These are phyloP conservation scores for Puccinia brachypodii DNA, from an alignment of 1,284 basidiomycete genomes.

Conservation along the genomic window DNA sequence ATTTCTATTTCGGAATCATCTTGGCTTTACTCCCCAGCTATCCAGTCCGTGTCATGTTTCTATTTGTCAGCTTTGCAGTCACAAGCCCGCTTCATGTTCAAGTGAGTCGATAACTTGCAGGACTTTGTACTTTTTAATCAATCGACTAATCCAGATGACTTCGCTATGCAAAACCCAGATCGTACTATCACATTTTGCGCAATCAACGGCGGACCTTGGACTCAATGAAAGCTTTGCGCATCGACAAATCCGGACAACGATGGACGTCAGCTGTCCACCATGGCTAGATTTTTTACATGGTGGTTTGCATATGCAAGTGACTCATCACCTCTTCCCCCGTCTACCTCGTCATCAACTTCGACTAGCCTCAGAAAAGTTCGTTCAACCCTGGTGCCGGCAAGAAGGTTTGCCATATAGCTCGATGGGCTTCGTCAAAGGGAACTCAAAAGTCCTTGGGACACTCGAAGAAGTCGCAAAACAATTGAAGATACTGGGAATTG, in stretches of 20 bases:
- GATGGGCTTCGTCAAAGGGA: constrained; percentile 83
- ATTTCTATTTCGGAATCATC: constrained; percentile 71
- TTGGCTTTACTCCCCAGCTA: constrained; percentile 70
- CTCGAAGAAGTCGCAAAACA: constrained; percentile 78
- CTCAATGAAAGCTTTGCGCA: constrained; percentile 86
- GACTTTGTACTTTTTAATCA: background rate
- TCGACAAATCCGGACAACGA: constrained; percentile 91
- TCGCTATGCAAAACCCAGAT: constrained; percentile 66
- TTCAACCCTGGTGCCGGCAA: constrained; percentile 64
- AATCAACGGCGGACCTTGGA: constrained; percentile 88
- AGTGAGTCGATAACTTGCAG: constrained; percentile 56
- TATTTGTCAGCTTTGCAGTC: constrained; percentile 74
- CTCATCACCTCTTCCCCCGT: constrained; percentile 94
- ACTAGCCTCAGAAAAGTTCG: constrained; percentile 76
- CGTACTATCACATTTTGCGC: constrained; percentile 94
- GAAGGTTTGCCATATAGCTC: constrained; percentile 84
- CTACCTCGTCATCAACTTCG: constrained; percentile 90
- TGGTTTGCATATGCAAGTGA: constrained; percentile 89
- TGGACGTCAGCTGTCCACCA: constrained; percentile 84
- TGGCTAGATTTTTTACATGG: constrained; percentile 87
- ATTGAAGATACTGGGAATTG: constrained; percentile 70
- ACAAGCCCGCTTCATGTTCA: constrained; percentile 84
- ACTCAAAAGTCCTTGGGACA: constrained; percentile 73
- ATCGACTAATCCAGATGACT: constrained; percentile 13
- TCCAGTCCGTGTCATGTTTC: constrained; percentile 67